Evolutionary conservation across 805 yeast genomes (phyloP).

Genomic region (Candida ascalaphidarum): DNA sequence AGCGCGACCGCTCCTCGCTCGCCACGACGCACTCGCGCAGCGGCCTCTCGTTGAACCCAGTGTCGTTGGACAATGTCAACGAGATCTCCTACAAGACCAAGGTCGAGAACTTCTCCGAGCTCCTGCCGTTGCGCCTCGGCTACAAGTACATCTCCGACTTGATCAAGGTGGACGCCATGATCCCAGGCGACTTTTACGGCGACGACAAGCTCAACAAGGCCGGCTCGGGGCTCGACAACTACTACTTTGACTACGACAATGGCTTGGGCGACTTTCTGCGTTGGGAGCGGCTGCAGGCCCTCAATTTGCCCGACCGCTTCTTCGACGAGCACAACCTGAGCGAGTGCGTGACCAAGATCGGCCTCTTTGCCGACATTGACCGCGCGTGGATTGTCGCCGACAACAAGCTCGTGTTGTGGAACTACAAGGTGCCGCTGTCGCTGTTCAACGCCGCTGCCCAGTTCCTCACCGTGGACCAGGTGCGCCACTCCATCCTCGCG

Average conservation of each 20-base stretch:
- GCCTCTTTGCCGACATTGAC: conserved; percentile 70
- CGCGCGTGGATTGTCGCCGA: conserved; percentile 85
- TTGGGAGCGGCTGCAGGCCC: conserved; percentile 61
- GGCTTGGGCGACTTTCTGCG: conserved; percentile 55
- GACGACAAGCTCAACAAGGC: conserved; percentile 46
- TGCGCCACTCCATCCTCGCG: conserved; percentile 66
- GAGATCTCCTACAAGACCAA: conserved; percentile 36
- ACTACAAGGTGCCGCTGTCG: conserved; percentile 50
- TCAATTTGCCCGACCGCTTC: conserved; percentile 74
- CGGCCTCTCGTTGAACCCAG: conserved; percentile 21
- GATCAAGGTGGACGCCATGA: conserved; percentile 50
- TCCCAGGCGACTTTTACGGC: conserved; percentile 47
- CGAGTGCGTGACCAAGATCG: conserved; percentile 66
- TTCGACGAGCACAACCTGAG: conserved; percentile 63
- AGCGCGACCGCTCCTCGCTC: conserved; percentile 16
- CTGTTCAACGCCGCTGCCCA: conserved; percentile 39
- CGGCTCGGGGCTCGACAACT: conserved; percentile 49
- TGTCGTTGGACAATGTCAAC: conserved; percentile 23
- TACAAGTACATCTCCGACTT: conserved; percentile 53
- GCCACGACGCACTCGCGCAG: conserved; percentile 5
- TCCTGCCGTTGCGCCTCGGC: conserved; percentile 51
- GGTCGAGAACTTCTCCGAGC: conserved; percentile 41
- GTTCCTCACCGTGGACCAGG: conserved; percentile 74
- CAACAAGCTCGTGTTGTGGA: conserved; percentile 79
- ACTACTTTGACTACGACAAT: conserved; percentile 40